A percentile compares a stretch with the other conserved stretches of the same genome.
phyloP scores from a whole-genome alignment of 305 asterid species.

The Fraxinus baroniana region DNA sequence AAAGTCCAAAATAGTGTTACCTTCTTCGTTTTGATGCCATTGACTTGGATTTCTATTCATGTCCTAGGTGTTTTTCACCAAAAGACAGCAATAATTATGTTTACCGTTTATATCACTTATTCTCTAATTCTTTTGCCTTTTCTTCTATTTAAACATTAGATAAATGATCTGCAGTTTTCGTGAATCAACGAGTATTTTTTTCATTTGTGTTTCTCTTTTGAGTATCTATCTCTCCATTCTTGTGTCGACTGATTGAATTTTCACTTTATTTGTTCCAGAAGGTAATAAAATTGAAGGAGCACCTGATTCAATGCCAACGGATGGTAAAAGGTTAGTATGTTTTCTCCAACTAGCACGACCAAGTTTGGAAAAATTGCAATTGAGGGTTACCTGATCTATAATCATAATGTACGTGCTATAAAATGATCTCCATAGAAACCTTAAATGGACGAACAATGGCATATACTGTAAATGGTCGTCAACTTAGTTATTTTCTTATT shows the following conservation, averaged over 20 bases:
- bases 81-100: not conserved
- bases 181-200: not conserved
- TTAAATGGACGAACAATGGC: not conserved
- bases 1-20: not conserved
- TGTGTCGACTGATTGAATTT: not conserved
- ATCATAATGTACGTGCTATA: not conserved
- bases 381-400: not conserved
- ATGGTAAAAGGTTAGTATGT: conserved; percentile 36
- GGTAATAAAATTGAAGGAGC: conserved; percentile 47
- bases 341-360: not conserved
- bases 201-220: conserved; percentile 1
- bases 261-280: conserved; percentile 8
- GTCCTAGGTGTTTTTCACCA: not conserved
- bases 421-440: not conserved
- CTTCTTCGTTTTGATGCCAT: not conserved
- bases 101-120: not conserved
- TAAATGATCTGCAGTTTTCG: not conserved
- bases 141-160: not conserved
- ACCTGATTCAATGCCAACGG: conserved; percentile 29
- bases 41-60: not conserved
- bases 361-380: conserved; percentile 1
- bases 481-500: not conserved
- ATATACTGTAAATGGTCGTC: not conserved
- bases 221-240: not conserved
- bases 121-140: not conserved